Evolutionary conservation across 2,329 filamentous ascomycete genomes (phyloP).

Genomic region (Colletotrichum endophyticum): DNA sequence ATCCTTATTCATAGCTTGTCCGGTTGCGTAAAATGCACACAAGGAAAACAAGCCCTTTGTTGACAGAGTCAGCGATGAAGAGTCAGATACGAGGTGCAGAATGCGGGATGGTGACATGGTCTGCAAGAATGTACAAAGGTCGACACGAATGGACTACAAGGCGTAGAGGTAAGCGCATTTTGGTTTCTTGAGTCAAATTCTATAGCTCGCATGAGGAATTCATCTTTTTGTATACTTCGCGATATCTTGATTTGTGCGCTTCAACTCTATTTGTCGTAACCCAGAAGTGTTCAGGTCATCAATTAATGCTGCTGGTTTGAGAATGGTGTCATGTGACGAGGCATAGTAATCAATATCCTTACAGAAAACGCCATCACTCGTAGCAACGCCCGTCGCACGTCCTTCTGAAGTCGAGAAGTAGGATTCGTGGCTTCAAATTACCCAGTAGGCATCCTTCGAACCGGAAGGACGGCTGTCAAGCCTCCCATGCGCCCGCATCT

Average conservation of each 20-base stretch:
- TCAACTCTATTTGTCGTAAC: not conserved
- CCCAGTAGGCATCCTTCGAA: not conserved
- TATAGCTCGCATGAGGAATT: not conserved
- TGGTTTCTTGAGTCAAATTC: not conserved
- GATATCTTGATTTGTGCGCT: not conserved
- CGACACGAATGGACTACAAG: not conserved
- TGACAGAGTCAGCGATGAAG: not conserved
- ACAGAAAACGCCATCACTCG: not conserved
- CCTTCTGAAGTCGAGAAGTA: not conserved
- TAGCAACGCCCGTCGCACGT: not conserved
- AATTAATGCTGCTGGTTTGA: not conserved
- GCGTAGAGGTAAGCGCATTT: not conserved
- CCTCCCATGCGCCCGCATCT: not conserved
- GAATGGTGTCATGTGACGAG: not conserved
- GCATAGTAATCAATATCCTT: not conserved
- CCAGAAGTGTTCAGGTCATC: rapidly evolving
- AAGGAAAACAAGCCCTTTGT: not conserved
- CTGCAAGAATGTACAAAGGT: not conserved
- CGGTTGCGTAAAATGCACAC: not conserved
- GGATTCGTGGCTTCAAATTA: not conserved
- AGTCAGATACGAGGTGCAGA: not conserved
- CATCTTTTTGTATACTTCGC: not conserved
- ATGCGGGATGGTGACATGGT: not conserved
- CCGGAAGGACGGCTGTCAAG: not conserved
- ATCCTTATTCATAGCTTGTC: not conserved